These are phyloP conservation scores for Sechiopsis laciniata DNA, from an alignment of 306 rosid species.

Conservation along the genomic window DNA sequence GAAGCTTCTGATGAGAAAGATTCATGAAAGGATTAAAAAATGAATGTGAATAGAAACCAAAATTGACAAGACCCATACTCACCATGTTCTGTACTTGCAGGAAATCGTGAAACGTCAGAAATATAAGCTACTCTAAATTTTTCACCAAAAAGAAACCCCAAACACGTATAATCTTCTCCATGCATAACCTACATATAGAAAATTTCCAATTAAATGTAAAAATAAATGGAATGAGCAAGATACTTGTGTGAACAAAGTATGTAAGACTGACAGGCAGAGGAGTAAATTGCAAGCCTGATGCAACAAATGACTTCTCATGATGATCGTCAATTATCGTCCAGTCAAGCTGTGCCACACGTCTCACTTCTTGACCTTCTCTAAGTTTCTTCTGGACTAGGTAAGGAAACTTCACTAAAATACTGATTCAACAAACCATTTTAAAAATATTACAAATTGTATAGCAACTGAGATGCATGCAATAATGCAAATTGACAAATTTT, in stretches of 20 bases:
- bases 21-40: not conserved
- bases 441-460: not conserved
- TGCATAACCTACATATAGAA: constrained; percentile 70
- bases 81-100: constrained; percentile 77
- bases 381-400: constrained; percentile 69
- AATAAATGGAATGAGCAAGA: constrained; percentile 12
- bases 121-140: constrained; percentile 73
- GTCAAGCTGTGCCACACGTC: constrained; percentile 89
- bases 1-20: not conserved
- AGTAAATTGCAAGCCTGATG: constrained; percentile 71
- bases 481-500: not conserved
- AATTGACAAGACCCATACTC: constrained; percentile 25
- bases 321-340: constrained; percentile 61
- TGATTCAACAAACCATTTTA: constrained; percentile 36
- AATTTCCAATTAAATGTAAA: constrained; percentile 22
- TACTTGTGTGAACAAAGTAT: constrained; percentile 19
- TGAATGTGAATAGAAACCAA: not conserved
- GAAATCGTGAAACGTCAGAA: constrained; percentile 92
- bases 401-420: constrained; percentile 73
- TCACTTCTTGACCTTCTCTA: constrained; percentile 82
- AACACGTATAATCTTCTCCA: constrained; percentile 86
- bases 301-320: constrained; percentile 61
- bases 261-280: constrained; percentile 74
- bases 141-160: constrained; percentile 93
- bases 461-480: not conserved